Base-by-base conservation (phyloP, 768 basidiomycete species). In the Termitomyces sp. region DNA sequence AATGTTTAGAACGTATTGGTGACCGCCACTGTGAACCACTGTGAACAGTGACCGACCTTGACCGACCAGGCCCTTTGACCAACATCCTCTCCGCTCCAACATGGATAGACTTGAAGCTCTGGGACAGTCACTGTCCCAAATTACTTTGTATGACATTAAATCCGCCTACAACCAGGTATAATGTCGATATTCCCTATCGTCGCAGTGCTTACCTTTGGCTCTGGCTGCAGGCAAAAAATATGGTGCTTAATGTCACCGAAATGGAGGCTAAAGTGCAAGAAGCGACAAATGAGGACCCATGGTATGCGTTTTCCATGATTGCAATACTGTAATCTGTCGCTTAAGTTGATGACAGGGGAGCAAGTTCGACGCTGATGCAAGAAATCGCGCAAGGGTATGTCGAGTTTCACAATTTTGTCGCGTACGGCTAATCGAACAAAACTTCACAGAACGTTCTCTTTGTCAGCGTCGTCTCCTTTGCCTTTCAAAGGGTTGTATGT, bases 231-330 rank as follows among this genome's bases (percentile, higher is more conserved):
- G 96, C 96, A 32, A 96, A 93, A 79, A 97, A 97, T 73, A 87
- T 94, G 61, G 95, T 98, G 20, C 82, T 99, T 66, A 98, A 98
- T 75, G 81, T 98, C 61, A 93, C 89, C 66, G 96, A 98, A 76
- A 96, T 92, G 85, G 96, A 99, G 73, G 91, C 90, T 8, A 98
- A 97, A 75, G 96, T 98, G 18, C 81, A 85, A 63, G 96, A 98
- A 61, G 97, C 96, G 2, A 99, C 97, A 0, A 98, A 98, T 61
- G 95, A 98, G 66, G 97, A 99, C 63, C 89, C 97, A 58, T 99
- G 97, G 96, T 97, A 70, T 75, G n/a, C n/a, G 35, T 43, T 16
- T 8, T 2, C 30, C 38, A 33, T 28, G 5, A 13, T 52, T 26
- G 9, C n/a, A 23, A 5, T 12, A 8, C 13, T 50, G 6, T 12